Percentiles rank a stretch among this genome's conserved stretches.
Evolutionary conservation across 2,329 filamentous ascomycete species (phyloP).

Genomic region (Didymellaceae sp.): DNA sequence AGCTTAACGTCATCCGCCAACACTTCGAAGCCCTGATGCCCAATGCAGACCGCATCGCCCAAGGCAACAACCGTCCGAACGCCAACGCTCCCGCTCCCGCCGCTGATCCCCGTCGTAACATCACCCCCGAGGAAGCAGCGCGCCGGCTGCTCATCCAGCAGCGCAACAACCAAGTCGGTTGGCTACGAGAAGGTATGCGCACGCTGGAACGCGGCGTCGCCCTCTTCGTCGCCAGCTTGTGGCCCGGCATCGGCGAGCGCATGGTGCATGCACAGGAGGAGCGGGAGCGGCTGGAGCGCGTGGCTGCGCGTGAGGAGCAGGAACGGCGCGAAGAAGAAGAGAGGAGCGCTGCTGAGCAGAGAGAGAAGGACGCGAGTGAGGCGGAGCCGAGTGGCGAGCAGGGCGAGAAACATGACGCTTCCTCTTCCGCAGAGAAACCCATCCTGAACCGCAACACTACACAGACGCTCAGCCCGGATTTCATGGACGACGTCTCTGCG

Average conservation of each 20-base stretch:
- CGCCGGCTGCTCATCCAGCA: constrained; percentile 49
- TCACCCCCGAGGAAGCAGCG: constrained; percentile 53
- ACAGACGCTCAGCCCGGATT: constrained; percentile 6
- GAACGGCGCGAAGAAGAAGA: constrained; percentile 28
- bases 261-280: constrained; percentile 64
- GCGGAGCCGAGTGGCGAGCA: constrained; percentile 25
- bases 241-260: constrained; percentile 67
- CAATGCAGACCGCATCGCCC: constrained; percentile 26
- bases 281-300: constrained; percentile 45
- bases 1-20: constrained; percentile 45
- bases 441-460: constrained; percentile 16
- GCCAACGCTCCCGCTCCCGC: not conserved
- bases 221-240: constrained; percentile 68
- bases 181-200: constrained; percentile 48
- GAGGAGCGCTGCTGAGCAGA: constrained; percentile 17
- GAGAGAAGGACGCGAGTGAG: constrained; percentile 15
- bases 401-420: not conserved
- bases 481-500: constrained; percentile 1
- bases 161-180: constrained; percentile 36
- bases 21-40: constrained; percentile 55
- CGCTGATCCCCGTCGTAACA: constrained; percentile 21
- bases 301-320: constrained; percentile 34
- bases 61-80: constrained; percentile 13
- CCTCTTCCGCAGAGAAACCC: constrained; percentile 2
- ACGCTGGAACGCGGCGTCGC: constrained; percentile 62